phyloP scores from a whole-genome alignment of 768 basidiomycete species.

The Podaxis mareebaensis region DNA sequence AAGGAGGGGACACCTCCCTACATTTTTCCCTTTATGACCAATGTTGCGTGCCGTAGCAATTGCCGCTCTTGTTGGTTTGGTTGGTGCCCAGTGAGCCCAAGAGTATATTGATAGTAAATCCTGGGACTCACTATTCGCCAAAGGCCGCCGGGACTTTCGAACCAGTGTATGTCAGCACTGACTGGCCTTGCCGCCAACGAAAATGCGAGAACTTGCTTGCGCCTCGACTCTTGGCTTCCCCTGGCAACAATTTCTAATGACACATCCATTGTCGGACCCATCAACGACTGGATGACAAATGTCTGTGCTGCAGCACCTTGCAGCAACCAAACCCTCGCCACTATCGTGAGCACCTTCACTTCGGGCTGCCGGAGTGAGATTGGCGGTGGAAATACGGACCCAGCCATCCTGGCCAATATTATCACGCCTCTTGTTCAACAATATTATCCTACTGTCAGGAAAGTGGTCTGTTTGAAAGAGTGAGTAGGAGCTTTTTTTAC shows the following conservation, averaged over 20 bases:
- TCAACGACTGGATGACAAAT: slow-evolving; percentile 61
- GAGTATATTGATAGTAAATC: not conserved
- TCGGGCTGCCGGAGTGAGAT: slow-evolving; percentile 45
- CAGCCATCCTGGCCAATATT: not conserved
- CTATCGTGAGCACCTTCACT: slow-evolving; percentile 52
- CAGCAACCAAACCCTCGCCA: slow-evolving; percentile 59
- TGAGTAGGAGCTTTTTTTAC: slow-evolving; percentile 34
- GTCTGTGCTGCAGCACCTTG: slow-evolving; percentile 54
- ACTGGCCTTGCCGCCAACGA: slow-evolving; percentile 41
- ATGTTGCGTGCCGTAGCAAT: slow-evolving; percentile 30
- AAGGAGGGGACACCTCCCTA: not conserved
- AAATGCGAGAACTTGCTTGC: slow-evolving; percentile 50
- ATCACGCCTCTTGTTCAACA: slow-evolving; percentile 46
- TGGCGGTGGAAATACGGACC: not conserved
- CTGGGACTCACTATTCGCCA: slow-evolving; percentile 10
- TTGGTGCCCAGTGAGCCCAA: slow-evolving; percentile 40
- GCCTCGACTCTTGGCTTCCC: slow-evolving; percentile 43
- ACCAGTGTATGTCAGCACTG: slow-evolving; percentile 50
- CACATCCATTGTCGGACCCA: slow-evolving; percentile 42
- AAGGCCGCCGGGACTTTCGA: slow-evolving; percentile 38
- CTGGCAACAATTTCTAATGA: slow-evolving; percentile 30
- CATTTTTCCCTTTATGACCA: not conserved
- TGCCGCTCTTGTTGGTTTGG: slow-evolving; percentile 27
- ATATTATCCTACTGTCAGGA: slow-evolving; percentile 57
- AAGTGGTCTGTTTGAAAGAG: slow-evolving; percentile 66